These are phyloP conservation scores for Exserohilum turcica DNA, from an alignment of 2,329 filamentous ascomycete species.

Conservation along the genomic window DNA sequence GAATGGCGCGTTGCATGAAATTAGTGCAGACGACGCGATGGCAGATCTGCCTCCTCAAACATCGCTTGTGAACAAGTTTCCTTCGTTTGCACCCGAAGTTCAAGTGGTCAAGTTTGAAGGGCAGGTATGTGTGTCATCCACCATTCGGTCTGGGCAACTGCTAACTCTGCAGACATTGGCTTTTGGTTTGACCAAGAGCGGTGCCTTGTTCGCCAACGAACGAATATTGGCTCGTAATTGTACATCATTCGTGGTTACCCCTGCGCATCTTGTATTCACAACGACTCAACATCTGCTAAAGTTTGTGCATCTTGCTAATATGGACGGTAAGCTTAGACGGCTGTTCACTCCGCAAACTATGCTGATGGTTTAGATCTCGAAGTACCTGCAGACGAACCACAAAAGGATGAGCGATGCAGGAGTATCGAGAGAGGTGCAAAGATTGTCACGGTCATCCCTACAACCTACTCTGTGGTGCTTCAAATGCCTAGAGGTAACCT, in stretches of 20 bases:
- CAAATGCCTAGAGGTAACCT: slow-evolving; percentile 97
- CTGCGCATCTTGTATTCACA: slow-evolving; percentile 85
- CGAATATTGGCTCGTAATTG: slow-evolving; percentile 80
- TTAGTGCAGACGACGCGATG: slow-evolving; percentile 13
- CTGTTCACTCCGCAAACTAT: background rate
- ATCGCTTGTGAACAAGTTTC: slow-evolving; percentile 28
- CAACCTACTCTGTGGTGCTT: slow-evolving; percentile 80
- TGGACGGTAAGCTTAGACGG: slow-evolving; percentile 60
- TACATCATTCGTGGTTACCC: slow-evolving; percentile 85
- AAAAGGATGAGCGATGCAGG: slow-evolving; percentile 88
- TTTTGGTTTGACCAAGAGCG: slow-evolving; percentile 74
- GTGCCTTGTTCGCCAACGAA: slow-evolving; percentile 78
- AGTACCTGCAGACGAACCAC: slow-evolving; percentile 84
- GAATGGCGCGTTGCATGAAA: slow-evolving; percentile 28
- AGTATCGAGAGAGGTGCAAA: slow-evolving; percentile 88
- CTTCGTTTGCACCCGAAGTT: slow-evolving; percentile 35
- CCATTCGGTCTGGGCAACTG: slow-evolving; percentile 1
- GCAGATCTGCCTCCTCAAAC: slow-evolving; percentile 24
- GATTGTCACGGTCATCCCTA: slow-evolving; percentile 87
- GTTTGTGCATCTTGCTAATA: slow-evolving; percentile 77
- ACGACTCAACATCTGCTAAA: slow-evolving; percentile 93
- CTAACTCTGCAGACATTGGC: slow-evolving; percentile 50
- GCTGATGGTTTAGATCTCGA: slow-evolving; percentile 68
- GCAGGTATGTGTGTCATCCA: slow-evolving; percentile 25
- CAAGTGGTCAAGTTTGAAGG: slow-evolving; percentile 28